Conservation (phyloP, 225 moss, liverwort and hornwort species). For the Polytrichum formosum region DNA sequence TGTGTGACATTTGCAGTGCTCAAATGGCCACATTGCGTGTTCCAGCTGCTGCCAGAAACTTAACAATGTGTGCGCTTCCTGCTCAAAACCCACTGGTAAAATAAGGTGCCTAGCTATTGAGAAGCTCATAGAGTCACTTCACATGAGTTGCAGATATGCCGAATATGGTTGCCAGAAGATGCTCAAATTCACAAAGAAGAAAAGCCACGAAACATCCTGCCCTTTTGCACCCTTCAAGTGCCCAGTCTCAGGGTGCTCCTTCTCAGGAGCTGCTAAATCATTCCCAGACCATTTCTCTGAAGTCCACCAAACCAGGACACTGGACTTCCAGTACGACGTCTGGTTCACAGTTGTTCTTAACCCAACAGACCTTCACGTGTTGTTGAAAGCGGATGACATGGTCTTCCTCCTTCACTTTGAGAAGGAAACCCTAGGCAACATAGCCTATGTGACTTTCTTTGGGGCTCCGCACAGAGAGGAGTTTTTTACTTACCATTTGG, state of each 20-base stretch:
- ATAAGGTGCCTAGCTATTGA: conserved; percentile 73
- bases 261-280: conserved; percentile 27
- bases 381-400: conserved; percentile 55
- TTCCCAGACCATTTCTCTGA: conserved; percentile 56
- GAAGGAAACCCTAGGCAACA: conserved; percentile 49
- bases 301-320: conserved; percentile 39
- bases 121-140: conserved; percentile 70
- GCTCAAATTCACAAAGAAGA: conserved; percentile 58
- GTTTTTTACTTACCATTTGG: conserved; percentile 57
- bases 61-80: conserved; percentile 57
- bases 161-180: conserved; percentile 66
- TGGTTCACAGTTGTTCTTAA: conserved; percentile 59
- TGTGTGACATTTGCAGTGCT: conserved; percentile 45
- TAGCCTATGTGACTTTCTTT: conserved; percentile 64
- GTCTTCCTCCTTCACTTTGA: conserved; percentile 66
- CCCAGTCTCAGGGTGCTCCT: conserved; percentile 41
- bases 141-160: conserved; percentile 64
- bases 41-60: conserved; percentile 66
- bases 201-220: conserved; percentile 56
- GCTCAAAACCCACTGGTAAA: conserved; percentile 60
- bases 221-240: conserved; percentile 51
- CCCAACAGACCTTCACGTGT: conserved; percentile 41
- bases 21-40: conserved; percentile 75
- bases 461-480: conserved; percentile 47
- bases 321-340: conserved; percentile 53